Conservation (phyloP, 2,329 filamentous ascomycete species). For the Cercospora sp. region DNA sequence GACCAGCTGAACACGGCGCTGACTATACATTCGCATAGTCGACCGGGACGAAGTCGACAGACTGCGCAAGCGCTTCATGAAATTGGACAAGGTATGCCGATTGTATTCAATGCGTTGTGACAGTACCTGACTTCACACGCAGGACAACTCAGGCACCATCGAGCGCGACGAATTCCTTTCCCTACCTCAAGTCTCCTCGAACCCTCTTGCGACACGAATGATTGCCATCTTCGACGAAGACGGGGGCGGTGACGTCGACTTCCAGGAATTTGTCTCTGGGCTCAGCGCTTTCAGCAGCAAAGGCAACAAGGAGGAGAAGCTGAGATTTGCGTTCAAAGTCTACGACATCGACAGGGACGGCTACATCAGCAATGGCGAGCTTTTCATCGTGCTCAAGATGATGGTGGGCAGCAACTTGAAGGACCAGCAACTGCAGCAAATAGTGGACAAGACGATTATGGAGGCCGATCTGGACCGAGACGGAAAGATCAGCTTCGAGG, state of each 20-base stretch:
- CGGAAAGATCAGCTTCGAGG: constrained; percentile 98
- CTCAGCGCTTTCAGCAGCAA: constrained; percentile 95
- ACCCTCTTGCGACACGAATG: constrained; percentile 96
- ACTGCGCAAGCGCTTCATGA: constrained; percentile 97
- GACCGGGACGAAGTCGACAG: constrained; percentile 96
- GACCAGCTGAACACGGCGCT: constrained; percentile 15
- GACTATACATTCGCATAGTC: constrained; percentile 57
- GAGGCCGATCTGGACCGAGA: constrained; percentile 95
- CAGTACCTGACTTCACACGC: constrained; percentile 15
- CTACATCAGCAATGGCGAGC: constrained; percentile 97
- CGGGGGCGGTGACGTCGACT: constrained; percentile 95
- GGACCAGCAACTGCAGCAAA: constrained; percentile 97
- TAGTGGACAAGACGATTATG: constrained; percentile 99
- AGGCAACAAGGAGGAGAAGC: constrained; percentile 98
- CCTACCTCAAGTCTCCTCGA: constrained; percentile 94
- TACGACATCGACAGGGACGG: constrained; percentile 99
- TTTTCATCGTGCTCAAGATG: constrained; percentile 99
- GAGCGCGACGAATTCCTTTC: constrained; percentile 98
- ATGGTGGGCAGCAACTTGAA: constrained; percentile 99
- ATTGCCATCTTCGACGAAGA: constrained; percentile 99
- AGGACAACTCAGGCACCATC: constrained; percentile 98
- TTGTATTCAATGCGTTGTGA: not conserved
- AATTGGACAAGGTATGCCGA: constrained; percentile 82
- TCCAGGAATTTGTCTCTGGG: constrained; percentile 96
- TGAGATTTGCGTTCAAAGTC: constrained; percentile 96